phyloP scores from a whole-genome alignment of 2,329 filamentous ascomycete genomes.

The Cladosporium sp. region DNA sequence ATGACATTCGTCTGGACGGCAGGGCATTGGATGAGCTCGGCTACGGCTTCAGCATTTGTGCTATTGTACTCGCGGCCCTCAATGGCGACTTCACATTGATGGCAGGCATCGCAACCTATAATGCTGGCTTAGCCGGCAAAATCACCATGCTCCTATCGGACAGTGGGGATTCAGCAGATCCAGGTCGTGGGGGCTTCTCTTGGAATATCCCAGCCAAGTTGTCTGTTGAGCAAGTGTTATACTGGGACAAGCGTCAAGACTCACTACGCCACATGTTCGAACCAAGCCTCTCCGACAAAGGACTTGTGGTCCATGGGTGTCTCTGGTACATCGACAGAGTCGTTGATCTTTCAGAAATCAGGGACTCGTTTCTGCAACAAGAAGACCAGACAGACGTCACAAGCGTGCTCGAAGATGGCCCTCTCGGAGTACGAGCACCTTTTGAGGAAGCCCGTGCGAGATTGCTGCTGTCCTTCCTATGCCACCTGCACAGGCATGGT shows the following conservation, averaged over 20 bases:
- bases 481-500: neutral
- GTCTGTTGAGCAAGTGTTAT: neutral
- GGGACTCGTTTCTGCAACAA: neutral
- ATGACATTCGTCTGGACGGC: constrained; percentile 21
- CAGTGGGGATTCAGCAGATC: neutral
- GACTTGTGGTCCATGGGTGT: neutral
- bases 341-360: neutral
- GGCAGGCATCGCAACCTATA: neutral
- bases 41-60: constrained; percentile 18
- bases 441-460: neutral
- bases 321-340: neutral
- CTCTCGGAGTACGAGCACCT: neutral
- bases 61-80: constrained; percentile 19
- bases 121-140: neutral
- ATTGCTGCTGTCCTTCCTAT: neutral
- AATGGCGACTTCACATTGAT: constrained; percentile 22
- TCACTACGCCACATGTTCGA: neutral
- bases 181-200: neutral
- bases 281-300: neutral
- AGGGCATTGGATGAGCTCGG: constrained; percentile 19
- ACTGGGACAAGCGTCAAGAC: neutral
- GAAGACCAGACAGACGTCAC: neutral
- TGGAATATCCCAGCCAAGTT: neutral
- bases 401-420: neutral
- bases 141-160: neutral